Evolutionary conservation across 73 alveolate species (phyloP), one percentile per base, ranked within the genome.

Genomic region (Paramecium octaurelia): DNA sequence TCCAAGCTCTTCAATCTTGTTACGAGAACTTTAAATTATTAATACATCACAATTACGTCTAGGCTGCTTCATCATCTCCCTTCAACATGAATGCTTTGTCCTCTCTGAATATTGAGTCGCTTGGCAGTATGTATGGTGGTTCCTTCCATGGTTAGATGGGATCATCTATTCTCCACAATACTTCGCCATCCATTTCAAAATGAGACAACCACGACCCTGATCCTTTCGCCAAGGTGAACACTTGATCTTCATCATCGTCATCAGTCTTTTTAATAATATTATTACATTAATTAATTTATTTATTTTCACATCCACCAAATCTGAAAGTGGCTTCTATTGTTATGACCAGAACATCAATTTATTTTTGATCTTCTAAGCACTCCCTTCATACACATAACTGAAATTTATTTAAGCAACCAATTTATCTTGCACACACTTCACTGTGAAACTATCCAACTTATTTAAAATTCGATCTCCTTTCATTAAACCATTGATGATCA

Each of bases 131-230:
- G 10, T 43, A n/a, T 44, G 48, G 24, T 20, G 91, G 76, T 27
- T 42, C 91, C 24, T 44, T 44, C 91, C 91, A 80, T 80, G 76
- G 76, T 21, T 1, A 4, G 3, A 80, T 24, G 3, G 46, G 48
- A 46, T 80, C 91, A 80, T 80, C 73, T 44, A 80, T 46, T 46
- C 91, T 80, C 91, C 91, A 80, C 21, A 80, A 43, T 23, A 80
- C 91, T 80, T 80, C 91, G 12, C 75, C 91, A 80, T 80, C 91
- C 14, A 80, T 38, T n/a, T 80, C 70, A 24, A 80, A 31, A 35
- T 80, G 75, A n/a, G 91, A 80, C 24, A 80, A 23, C 91, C 91
- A 80, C 24, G 91, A 80, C 16, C 91, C 91, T 42, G 91, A 80
- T 23, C 91, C 91, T 35, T 80, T 23, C 10, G 76, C 20, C 9